These are phyloP conservation scores for Golubevia sp. DNA, from an alignment of 1,284 basidiomycete genomes.

Conservation along the genomic window DNA sequence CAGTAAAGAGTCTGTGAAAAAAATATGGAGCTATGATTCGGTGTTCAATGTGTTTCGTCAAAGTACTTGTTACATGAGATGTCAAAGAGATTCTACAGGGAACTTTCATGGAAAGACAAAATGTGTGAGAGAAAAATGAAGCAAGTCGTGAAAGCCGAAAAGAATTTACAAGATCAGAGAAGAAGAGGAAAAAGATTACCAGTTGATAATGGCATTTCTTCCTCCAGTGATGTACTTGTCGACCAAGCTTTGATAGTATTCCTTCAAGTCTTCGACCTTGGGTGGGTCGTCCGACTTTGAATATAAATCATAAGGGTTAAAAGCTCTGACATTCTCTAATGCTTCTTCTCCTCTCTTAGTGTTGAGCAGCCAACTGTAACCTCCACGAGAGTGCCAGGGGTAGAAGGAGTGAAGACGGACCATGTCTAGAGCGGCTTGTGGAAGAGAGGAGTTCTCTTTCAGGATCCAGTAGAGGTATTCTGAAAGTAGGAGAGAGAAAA, in stretches of 20 bases:
- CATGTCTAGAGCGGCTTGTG: conserved; percentile 82
- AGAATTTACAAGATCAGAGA: too few relatives aligned
- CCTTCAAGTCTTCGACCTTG: conserved; percentile 70
- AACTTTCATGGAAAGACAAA: too few relatives aligned
- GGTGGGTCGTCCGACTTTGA: conserved; percentile 80
- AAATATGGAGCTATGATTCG: too few relatives aligned
- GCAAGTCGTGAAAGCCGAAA: too few relatives aligned
- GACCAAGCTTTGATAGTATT: conserved; percentile 82
- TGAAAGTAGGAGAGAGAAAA: neutral
- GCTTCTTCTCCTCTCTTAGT: conserved; percentile 20
- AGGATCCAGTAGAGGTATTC: conserved; percentile 36
- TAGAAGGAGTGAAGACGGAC: conserved; percentile 93
- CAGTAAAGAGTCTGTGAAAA: too few relatives aligned
- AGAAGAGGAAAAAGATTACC: too few relatives aligned
- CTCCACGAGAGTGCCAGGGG: conserved; percentile 67
- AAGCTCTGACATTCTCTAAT: conserved; percentile 64
- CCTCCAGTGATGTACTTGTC: conserved; percentile 80
- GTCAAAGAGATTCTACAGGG: too few relatives aligned
- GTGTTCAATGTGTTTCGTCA: too few relatives aligned
- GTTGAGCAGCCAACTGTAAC: conserved; percentile 29
- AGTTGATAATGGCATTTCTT: too few relatives aligned
- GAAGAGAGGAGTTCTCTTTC: conserved; percentile 66
- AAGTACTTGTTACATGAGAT: too few relatives aligned
- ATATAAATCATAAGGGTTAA: conserved; percentile 90
- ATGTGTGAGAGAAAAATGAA: too few relatives aligned